Percentiles rank a stretch among this genome's conserved stretches.
Conservation (phyloP, 495 filamentous ascomycete species). For the Eremomyces bilateralis region DNA sequence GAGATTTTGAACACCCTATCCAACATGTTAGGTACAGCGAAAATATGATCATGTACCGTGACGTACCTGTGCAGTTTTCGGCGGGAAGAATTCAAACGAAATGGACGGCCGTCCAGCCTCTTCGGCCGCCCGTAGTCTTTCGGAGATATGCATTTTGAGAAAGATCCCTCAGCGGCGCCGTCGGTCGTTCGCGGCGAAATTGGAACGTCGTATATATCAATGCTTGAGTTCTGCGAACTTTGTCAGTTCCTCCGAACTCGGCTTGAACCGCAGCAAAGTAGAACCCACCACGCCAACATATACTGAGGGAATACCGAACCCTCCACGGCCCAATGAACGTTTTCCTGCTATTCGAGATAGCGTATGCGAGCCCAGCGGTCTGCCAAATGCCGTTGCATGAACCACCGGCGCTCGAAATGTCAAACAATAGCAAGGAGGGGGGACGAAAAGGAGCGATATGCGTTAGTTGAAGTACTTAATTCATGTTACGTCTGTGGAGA, state of each 20-base stretch:
- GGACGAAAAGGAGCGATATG: too few relatives aligned
- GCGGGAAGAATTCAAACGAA: conserved; percentile 99
- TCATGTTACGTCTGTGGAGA: too few relatives aligned
- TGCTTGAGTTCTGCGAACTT: background rate
- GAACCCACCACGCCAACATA: background rate
- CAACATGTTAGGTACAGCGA: background rate
- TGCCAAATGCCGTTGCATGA: conserved; percentile 9
- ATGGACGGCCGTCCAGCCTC: conserved; percentile 57
- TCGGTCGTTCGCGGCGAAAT: background rate
- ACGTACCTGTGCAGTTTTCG: conserved; percentile 73
- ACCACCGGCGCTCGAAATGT: background rate
- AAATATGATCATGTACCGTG: background rate
- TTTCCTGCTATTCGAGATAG: conserved; percentile 7
- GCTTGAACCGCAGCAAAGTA: background rate
- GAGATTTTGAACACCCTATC: conserved; percentile 85
- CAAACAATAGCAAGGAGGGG: too few relatives aligned
- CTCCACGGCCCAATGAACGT: background rate
- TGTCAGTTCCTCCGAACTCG: background rate
- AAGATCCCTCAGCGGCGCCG: background rate
- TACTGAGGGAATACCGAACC: background rate
- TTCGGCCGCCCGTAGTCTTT: conserved; percentile 73
- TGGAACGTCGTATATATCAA: background rate
- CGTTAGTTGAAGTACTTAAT: too few relatives aligned
- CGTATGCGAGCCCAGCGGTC: conserved; percentile 9
- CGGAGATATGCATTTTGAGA: conserved; percentile 59